Evolutionary conservation across 495 filamentous ascomycete species (phyloP).

Genomic region (Tuber aestivum): DNA sequence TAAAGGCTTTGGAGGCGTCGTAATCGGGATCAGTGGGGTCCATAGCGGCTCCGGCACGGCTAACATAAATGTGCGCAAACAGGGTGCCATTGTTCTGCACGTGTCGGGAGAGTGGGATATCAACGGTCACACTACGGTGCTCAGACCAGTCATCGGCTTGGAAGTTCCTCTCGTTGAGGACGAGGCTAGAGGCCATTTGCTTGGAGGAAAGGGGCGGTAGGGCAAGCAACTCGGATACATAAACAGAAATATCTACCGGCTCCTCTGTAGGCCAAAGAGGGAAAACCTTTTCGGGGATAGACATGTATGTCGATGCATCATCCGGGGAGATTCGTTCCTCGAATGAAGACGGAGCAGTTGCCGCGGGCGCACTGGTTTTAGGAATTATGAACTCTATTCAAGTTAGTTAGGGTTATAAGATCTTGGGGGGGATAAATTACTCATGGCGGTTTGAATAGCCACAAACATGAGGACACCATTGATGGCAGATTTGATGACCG

Average conservation of each 20-base stretch:
- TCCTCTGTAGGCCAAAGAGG: constrained; percentile 83
- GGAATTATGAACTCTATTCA: constrained; percentile 43
- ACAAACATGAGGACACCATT: constrained; percentile 68
- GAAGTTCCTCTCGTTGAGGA: constrained; percentile 76
- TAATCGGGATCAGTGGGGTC: constrained; percentile 69
- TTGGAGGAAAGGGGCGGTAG: constrained; percentile 60
- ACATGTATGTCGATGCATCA: constrained; percentile 60
- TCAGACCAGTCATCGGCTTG: constrained; percentile 75
- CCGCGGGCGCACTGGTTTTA: constrained; percentile 49
- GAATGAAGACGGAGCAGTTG: constrained; percentile 43
- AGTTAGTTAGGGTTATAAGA: background rate
- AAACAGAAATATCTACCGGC: constrained; percentile 74
- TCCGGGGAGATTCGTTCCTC: constrained; percentile 49
- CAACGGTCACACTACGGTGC: constrained; percentile 67
- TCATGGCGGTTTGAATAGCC: constrained; percentile 58
- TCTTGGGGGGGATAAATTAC: constrained; percentile 47
- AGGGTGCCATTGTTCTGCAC: constrained; percentile 91
- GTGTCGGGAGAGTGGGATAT: constrained; percentile 65
- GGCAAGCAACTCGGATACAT: constrained; percentile 67
- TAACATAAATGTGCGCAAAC: constrained; percentile 89
- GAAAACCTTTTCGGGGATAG: constrained; percentile 67
- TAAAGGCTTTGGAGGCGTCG: constrained; percentile 66
- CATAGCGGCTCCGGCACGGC: constrained; percentile 61
- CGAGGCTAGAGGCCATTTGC: constrained; percentile 51
- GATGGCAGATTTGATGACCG: constrained; percentile 52